These are phyloP conservation scores for Stylonectria norvegica DNA, from an alignment of 2,329 filamentous ascomycete species.

Conservation along the genomic window DNA sequence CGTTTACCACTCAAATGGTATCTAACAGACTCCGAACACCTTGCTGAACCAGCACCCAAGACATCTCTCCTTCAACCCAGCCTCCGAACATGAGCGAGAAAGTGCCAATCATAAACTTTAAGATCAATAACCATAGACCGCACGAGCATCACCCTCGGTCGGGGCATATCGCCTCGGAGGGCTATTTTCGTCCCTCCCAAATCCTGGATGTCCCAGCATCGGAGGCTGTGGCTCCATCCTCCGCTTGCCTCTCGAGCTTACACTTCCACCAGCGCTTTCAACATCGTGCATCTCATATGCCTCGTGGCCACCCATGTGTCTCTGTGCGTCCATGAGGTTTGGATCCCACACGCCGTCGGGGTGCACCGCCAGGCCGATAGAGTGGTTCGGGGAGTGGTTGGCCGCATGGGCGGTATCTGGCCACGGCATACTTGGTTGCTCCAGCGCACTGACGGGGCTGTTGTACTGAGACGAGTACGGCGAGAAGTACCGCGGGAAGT, in stretches of 20 bases:
- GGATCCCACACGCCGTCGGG: not conserved
- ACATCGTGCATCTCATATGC: constrained; percentile 50
- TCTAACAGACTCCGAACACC: too few species aligned
- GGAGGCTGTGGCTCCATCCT: constrained; percentile 35
- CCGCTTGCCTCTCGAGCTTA: constrained; percentile 2
- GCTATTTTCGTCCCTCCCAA: constrained; percentile 36
- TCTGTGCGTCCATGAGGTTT: not conserved
- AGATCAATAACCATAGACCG: too few species aligned
- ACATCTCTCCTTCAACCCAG: too few species aligned
- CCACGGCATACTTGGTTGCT: constrained; percentile 36
- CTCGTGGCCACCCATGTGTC: constrained; percentile 27
- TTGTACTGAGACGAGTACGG: constrained; percentile 59
- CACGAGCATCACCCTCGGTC: too few species aligned
- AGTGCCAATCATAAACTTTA: too few species aligned
- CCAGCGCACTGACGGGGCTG: constrained; percentile 51
- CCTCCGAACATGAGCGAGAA: too few species aligned
- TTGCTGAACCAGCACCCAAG: too few species aligned
- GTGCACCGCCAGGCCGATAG: not conserved
- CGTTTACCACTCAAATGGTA: too few species aligned
- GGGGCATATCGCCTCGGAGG: constrained; percentile 22
- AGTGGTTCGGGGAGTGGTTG: not conserved
- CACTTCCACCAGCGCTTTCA: constrained; percentile 31
- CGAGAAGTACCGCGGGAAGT: constrained; percentile 50
- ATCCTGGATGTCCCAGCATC: constrained; percentile 45
- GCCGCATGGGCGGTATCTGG: constrained; percentile 23